phyloP scores from a whole-genome alignment of 2,329 filamentous ascomycete species.

The Fusarium multiceps region DNA sequence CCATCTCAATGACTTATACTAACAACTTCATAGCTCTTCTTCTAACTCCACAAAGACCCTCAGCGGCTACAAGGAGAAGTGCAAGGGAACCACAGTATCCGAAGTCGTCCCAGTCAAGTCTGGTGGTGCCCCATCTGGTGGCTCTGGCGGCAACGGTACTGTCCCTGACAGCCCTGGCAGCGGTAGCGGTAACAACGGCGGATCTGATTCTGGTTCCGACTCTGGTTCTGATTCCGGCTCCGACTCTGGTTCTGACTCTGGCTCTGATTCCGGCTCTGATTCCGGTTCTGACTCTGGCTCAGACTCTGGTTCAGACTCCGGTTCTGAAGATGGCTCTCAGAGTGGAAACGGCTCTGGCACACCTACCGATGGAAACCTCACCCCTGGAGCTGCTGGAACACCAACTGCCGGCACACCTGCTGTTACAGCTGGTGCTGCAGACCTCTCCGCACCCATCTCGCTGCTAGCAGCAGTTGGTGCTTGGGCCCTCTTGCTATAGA shows the following conservation, averaged over 20 bases:
- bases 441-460: conserved; percentile 55
- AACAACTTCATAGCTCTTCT: conserved; percentile 52
- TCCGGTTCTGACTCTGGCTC: background rate
- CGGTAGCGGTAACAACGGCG: background rate
- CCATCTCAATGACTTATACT: background rate
- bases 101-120: conserved; percentile 41
- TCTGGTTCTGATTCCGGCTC: background rate
- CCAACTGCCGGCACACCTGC: conserved; percentile 35
- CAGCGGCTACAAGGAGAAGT: conserved; percentile 58
- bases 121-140: conserved; percentile 32
- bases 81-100: conserved; percentile 48
- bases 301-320: conserved; percentile 4
- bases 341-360: conserved; percentile 4
- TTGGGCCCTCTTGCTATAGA: conserved; percentile 55
- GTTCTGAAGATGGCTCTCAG: background rate
- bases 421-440: conserved; percentile 41
- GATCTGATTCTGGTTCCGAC: conserved; percentile 1
- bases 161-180: conserved; percentile 1
- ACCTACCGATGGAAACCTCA: conserved; percentile 16
- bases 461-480: conserved; percentile 58
- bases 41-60: conserved; percentile 66
- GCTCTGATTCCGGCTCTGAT: background rate
- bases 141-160: conserved; percentile 9
- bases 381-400: conserved; percentile 36
- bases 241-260: background rate